These are phyloP conservation scores for Wickerhamomyces bovis DNA, from an alignment of 805 yeast genomes.

Conservation along the genomic window DNA sequence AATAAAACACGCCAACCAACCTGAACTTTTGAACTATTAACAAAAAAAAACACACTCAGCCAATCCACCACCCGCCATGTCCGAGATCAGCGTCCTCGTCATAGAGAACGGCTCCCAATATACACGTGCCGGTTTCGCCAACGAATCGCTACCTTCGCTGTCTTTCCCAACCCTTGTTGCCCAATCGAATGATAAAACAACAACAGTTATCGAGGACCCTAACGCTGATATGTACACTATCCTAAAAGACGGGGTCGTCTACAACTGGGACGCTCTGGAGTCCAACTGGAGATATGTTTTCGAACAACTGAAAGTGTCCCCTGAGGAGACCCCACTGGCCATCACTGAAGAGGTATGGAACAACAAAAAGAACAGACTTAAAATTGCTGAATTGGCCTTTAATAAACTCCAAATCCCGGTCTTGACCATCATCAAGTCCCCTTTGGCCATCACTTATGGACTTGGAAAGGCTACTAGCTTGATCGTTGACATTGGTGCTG, in stretches of 20 bases:
- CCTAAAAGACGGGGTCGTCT: constrained; percentile 56
- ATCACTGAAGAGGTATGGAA: constrained; percentile 68
- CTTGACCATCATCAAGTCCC: constrained; percentile 68
- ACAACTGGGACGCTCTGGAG: constrained; percentile 67
- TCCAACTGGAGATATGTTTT: constrained; percentile 66
- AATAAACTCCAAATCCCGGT: constrained; percentile 71
- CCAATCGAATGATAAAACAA: constrained; percentile 21
- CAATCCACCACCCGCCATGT: neutral
- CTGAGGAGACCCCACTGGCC: constrained; percentile 61
- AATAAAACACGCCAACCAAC: neutral
- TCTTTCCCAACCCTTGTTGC: constrained; percentile 54
- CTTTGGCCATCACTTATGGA: constrained; percentile 73
- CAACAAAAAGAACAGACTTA: constrained; percentile 47
- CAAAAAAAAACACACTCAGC: neutral
- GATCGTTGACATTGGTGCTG: constrained; percentile 75
- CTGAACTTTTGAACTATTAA: neutral
- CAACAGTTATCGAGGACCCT: constrained; percentile 9
- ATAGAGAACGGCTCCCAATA: constrained; percentile 61
- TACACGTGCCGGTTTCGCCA: constrained; percentile 68
- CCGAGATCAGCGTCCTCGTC: constrained; percentile 51
- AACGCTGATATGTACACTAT: constrained; percentile 41
- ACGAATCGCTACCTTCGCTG: constrained; percentile 55
- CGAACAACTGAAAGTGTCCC: constrained; percentile 41
- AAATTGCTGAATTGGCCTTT: constrained; percentile 67
- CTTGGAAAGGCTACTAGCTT: constrained; percentile 72